phyloP scores from a whole-genome alignment of 1,284 basidiomycete genomes.

The Flammula alnicola region DNA sequence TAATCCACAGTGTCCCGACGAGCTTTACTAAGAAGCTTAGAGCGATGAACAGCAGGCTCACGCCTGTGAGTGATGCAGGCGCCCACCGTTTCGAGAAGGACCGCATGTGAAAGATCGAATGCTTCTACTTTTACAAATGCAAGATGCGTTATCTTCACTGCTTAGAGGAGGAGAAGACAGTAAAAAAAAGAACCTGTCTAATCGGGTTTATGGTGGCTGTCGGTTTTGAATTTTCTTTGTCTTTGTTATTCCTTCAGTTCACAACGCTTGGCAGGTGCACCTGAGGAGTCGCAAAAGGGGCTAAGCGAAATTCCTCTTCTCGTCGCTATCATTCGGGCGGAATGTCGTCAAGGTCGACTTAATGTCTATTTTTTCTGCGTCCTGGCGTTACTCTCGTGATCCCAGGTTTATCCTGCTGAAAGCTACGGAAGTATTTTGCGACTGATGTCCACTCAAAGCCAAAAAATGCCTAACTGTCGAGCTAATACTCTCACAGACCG shows the following conservation, averaged over 20 bases:
- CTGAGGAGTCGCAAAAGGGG: slow-evolving; percentile 8
- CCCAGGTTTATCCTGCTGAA: slow-evolving; percentile 1
- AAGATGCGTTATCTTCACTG: too few relatives aligned
- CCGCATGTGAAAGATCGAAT: slow-evolving; percentile 8
- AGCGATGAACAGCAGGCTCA: slow-evolving; percentile 24
- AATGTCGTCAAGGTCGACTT: slow-evolving; percentile 7
- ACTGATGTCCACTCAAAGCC: slow-evolving; percentile 7
- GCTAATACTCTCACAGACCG: slow-evolving; percentile 16
- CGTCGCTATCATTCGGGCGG: slow-evolving; percentile 4
- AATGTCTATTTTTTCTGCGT: slow-evolving; percentile 1
- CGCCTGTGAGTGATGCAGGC: slow-evolving; percentile 13
- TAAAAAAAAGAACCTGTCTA: slow-evolving; percentile 1
- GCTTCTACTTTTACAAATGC: too few relatives aligned
- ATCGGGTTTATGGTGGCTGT: slow-evolving; percentile 19
- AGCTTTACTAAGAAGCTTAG: slow-evolving; percentile 27
- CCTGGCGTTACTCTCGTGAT: slow-evolving; percentile 3
- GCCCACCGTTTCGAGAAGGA: slow-evolving; percentile 5
- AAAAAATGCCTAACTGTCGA: too few relatives aligned
- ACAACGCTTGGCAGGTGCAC: slow-evolving; percentile 13
- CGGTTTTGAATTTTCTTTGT: slow-evolving; percentile 8
- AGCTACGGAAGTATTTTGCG: slow-evolving; percentile 2
- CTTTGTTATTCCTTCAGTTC: slow-evolving; percentile 7
- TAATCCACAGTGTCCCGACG: slow-evolving; percentile 26
- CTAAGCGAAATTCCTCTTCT: slow-evolving; percentile 5
- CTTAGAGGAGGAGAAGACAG: too few relatives aligned